A percentile compares a stretch with the other conserved stretches of the same genome.
phyloP scores from a whole-genome alignment of 805 yeast genomes.

The Candida suzukii region DNA sequence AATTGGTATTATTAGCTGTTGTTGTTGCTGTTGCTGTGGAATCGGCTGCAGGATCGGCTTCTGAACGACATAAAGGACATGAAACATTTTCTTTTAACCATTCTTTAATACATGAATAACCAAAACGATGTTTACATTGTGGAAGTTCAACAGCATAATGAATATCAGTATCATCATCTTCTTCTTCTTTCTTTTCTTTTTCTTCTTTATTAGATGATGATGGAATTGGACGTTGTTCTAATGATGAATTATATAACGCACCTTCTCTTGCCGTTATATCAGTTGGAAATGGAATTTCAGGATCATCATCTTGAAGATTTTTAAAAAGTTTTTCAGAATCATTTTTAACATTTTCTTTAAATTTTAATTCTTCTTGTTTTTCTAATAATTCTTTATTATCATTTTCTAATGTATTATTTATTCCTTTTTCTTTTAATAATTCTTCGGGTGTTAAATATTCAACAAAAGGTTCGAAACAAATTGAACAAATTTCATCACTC shows the following conservation, averaged over 20 bases:
- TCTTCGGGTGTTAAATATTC: neutral
- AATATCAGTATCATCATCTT: constrained; percentile 11
- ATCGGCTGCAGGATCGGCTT: neutral
- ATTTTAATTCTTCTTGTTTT: neutral
- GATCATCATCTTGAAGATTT: constrained; percentile 5
- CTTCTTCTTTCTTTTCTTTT: constrained; percentile 2
- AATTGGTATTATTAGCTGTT: neutral
- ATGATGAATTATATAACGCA: neutral
- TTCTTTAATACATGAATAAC: constrained; percentile 66
- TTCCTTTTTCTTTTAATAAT: neutral
- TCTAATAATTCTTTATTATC: too few relatives aligned
- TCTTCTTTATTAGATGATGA: constrained; percentile 2
- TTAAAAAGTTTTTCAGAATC: neutral
- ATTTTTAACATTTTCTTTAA: neutral
- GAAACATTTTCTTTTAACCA: constrained; percentile 69
- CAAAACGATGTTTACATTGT: constrained; percentile 73
- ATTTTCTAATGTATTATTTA: neutral
- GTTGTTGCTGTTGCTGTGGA: neutral
- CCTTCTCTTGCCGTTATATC: constrained; percentile 16
- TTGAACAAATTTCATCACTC: constrained; percentile 30
- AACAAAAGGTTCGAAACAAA: constrained; percentile 33
- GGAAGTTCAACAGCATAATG: constrained; percentile 71
- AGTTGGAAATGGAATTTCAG: constrained; percentile 19
- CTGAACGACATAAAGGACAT: constrained; percentile 78
- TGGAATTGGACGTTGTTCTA: too few relatives aligned